Evolutionary conservation across 2,329 filamentous ascomycete species (phyloP).

Genomic region (Metarhizium guizhouense): DNA sequence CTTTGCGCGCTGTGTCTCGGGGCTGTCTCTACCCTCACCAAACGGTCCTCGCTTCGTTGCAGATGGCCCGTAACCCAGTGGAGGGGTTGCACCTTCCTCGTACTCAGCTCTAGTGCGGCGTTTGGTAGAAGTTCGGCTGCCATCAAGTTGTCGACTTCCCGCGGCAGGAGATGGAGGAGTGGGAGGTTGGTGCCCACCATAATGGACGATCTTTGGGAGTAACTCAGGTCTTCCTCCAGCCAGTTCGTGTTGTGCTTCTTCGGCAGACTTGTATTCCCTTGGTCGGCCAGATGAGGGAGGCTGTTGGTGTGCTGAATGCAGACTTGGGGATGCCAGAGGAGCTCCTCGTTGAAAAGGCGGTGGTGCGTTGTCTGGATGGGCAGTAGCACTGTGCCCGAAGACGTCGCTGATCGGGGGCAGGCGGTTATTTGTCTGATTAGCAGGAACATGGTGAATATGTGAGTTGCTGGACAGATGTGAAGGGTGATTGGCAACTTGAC

Average conservation of each 20-base stretch:
- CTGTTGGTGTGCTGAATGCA: conserved; percentile 46
- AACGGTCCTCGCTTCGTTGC: conserved; percentile 59
- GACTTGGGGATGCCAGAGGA: conserved; percentile 71
- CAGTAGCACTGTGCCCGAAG: conserved; percentile 69
- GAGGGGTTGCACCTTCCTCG: conserved; percentile 83
- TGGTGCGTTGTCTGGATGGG: conserved; percentile 46
- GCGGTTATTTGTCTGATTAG: conserved; percentile 82
- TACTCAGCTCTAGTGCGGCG: conserved; percentile 83
- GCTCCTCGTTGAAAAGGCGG: conserved; percentile 48
- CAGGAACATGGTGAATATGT: conserved; percentile 84
- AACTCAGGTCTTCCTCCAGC: conserved; percentile 88
- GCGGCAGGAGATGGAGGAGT: conserved; percentile 77
- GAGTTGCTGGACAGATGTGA: conserved; percentile 76
- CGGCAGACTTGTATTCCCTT: conserved; percentile 88
- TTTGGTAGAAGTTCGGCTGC: conserved; percentile 53
- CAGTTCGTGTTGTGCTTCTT: conserved; percentile 86
- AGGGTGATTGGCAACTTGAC: conserved; percentile 72
- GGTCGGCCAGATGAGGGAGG: conserved; percentile 52
- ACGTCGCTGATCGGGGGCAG: conserved; percentile 92
- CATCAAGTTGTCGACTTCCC: conserved; percentile 36
- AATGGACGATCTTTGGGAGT: conserved; percentile 88
- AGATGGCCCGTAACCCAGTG: conserved; percentile 65
- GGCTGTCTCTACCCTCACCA: conserved; percentile 72
- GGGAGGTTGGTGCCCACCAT: conserved; percentile 86
- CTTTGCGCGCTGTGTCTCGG: conserved; percentile 75